Percentiles rank a stretch among this genome's conserved stretches.
Conservation (phyloP, 2,329 filamentous ascomycete species). For the Graphilbum ipis-grandicollis region DNA sequence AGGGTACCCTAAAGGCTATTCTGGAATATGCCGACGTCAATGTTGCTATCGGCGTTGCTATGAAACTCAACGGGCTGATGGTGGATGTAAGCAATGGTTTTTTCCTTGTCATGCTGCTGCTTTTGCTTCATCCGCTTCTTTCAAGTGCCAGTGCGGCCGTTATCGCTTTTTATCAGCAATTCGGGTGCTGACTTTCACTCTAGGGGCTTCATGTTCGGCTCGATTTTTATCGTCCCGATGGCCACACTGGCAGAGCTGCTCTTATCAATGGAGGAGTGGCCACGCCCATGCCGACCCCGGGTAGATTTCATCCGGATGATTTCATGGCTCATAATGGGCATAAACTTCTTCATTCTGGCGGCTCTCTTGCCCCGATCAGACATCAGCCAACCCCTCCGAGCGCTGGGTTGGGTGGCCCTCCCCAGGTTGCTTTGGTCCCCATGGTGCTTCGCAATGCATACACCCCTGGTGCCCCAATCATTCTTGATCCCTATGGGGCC, state of each 20-base stretch:
- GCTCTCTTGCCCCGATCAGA: conserved; percentile 1
- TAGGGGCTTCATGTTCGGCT: conserved; percentile 8
- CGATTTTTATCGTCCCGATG: conserved; percentile 6
- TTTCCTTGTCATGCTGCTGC: too few species aligned
- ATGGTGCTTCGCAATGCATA: conserved; percentile 17
- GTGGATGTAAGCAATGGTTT: conserved; percentile 21
- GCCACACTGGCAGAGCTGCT: conserved; percentile 2
- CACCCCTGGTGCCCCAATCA: conserved; percentile 14
- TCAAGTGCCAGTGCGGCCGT: too few species aligned
- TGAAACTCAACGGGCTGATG: conserved; percentile 20
- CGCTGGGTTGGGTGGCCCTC: conserved; percentile 12
- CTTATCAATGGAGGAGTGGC: conserved; percentile 4
- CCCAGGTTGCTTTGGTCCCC: conserved; percentile 19
- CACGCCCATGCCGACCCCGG: conserved; percentile 9
- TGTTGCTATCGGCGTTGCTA: conserved; percentile 22
- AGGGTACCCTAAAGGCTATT: conserved; percentile 27
- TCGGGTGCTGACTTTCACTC: too few species aligned
- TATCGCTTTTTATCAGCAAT: too few species aligned
- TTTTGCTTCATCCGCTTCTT: too few species aligned
- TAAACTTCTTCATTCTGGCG: conserved; percentile 1
- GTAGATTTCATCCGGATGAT: conserved; percentile 5
- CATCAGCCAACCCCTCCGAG: conserved; percentile 6
- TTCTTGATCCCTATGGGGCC: conserved; percentile 17
- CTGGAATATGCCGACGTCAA: conserved; percentile 35
- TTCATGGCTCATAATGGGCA: neutral